Base-by-base conservation (phyloP, 345 rosid species). In the Aegle marmelos region DNA sequence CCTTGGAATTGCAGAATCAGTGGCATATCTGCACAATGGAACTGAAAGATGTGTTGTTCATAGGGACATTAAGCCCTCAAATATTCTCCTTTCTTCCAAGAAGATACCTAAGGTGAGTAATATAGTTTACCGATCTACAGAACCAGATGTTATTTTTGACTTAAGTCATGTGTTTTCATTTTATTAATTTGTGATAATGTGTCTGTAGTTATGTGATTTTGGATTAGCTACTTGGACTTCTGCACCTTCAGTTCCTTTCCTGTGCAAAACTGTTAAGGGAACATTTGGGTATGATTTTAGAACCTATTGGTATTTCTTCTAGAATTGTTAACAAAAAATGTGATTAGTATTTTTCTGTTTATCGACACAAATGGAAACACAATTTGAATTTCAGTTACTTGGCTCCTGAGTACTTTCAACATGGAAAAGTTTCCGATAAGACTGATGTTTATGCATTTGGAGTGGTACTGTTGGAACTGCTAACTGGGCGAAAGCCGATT, bases 401-500 rank as follows among this genome's bases (percentile, higher is more conserved):
- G 81, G 99, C 98, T 73, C 99, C 99, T 4, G 97, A 95, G 86
- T 95, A 95, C 81, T 95, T 95, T 82, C 99, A 95, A 86, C 98
- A 95, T 59, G 99, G 99, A 31, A 93, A 93, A 87, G 91, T 95
- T 78, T 95, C 98, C 0, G 90, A 90, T 81, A 95, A 92, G 86
- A 95, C 97, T 0, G 98, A 95, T 86, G 97, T 95, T 77, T 95
- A 92, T 83, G 99, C 98, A 64, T 95, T 90, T 63, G 99, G 99
- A 59, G 99, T 95, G 13, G 96, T 95, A 77, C 85, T 95, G 37
- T 81, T 95, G 86, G 99, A 95, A 84, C 81, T 95, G 75, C 75
- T 95, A 67, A 91, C 98, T 0, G 97, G 97, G 54, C 89, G 97
- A 74, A 93, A 93, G 77, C 99, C 99, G 36, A 92, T 92, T 77